phyloP scores from a whole-genome alignment of 176 grass and related monocot genomes.

The Stipa capillata region DNA sequence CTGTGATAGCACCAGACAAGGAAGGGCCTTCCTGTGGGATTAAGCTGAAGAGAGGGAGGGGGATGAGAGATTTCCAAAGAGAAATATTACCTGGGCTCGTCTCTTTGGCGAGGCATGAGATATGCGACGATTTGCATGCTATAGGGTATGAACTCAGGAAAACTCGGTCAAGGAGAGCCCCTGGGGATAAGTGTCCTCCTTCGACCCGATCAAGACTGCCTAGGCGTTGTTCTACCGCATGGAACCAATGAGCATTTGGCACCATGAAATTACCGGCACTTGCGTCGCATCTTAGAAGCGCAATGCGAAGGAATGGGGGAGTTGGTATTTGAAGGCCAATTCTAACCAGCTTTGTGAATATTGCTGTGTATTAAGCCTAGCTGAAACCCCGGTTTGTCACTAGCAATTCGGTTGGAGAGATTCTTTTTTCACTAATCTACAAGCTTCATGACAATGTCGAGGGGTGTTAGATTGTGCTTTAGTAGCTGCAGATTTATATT shows the following conservation, averaged over 20 bases:
- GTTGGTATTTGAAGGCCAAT: background rate
- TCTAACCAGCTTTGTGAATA: background rate
- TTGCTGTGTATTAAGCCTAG: background rate
- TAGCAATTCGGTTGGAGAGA: background rate
- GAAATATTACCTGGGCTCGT: conserved; percentile 82
- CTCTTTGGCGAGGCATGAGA: conserved; percentile 70
- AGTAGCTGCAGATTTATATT: background rate
- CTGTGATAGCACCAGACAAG: conserved; percentile 21
- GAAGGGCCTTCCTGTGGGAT: conserved; percentile 36
- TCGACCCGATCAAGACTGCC: conserved; percentile 30
- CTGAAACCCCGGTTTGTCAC: background rate
- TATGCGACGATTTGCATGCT: conserved; percentile 72
- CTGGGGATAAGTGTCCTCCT: conserved; percentile 6
- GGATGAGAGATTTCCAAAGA: conserved; percentile 75
- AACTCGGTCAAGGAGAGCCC: conserved; percentile 36
- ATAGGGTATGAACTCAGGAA: conserved; percentile 76
- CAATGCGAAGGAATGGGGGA: background rate
- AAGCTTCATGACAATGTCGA: background rate
- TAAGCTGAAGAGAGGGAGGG: conserved; percentile 75
- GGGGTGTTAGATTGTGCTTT: background rate
- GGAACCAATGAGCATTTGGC: conserved; percentile 2
- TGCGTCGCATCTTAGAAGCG: background rate
- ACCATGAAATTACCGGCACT: background rate
- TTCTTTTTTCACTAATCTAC: background rate
- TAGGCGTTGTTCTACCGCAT: conserved; percentile 5